Conservation (phyloP, 2,329 filamentous ascomycete species). For the Microsporum audouinii region DNA sequence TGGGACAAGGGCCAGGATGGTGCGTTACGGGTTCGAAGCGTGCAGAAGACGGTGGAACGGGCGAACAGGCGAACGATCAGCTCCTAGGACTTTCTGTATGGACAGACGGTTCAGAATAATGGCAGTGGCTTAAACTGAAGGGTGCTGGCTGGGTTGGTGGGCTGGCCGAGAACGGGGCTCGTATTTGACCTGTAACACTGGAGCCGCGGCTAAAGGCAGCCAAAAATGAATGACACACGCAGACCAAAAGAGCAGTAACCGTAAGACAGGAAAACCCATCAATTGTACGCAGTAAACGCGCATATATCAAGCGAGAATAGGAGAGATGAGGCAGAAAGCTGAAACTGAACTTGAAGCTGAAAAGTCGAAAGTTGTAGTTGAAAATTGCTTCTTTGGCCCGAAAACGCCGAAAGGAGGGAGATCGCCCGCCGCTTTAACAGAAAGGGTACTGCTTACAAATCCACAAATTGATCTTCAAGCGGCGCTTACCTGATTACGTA, state of each 20-base stretch:
- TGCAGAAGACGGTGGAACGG: slow-evolving; percentile 3
- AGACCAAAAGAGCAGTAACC: too few species aligned
- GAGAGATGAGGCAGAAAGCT: neutral
- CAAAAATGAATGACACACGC: too few species aligned
- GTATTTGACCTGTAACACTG: neutral
- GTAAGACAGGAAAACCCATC: neutral
- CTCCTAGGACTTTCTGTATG: neutral
- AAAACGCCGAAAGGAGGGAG: neutral
- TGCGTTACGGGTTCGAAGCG: neutral
- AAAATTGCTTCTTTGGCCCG: neutral
- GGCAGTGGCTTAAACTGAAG: neutral
- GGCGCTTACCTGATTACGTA: neutral
- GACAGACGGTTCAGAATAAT: too few species aligned
- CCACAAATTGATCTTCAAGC: neutral
- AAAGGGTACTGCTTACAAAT: neutral
- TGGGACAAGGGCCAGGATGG: slow-evolving; percentile 1
- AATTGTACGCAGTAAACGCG: neutral
- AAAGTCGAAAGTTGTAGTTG: neutral
- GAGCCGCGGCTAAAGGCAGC: neutral
- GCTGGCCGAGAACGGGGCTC: neutral
- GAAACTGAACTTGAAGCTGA: neutral
- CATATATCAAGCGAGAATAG: neutral
- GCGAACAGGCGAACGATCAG: neutral
- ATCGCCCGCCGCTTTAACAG: slow-evolving; percentile 2
- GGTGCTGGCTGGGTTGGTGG: neutral